A percentile compares a stretch with the other conserved stretches of the same genome.
phyloP scores from a whole-genome alignment of 2,329 filamentous ascomycete species.

The Pseudogymnoascus sp. region DNA sequence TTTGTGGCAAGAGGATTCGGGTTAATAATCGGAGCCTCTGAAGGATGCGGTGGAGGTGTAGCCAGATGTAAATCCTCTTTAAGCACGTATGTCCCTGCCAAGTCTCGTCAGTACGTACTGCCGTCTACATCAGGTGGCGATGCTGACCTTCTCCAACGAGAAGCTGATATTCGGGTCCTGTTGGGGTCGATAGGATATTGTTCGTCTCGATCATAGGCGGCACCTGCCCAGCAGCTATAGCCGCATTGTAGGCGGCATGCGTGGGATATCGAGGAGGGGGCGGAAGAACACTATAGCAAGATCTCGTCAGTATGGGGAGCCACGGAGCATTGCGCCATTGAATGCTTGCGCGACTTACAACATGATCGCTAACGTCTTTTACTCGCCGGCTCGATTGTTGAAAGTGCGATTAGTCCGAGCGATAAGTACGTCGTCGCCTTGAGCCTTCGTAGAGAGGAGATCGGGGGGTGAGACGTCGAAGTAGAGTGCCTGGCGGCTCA shows the following conservation, averaged over 20 bases:
- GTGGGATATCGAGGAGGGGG: slow-evolving; percentile 81
- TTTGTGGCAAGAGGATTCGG: slow-evolving; percentile 86
- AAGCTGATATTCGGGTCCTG: slow-evolving; percentile 78
- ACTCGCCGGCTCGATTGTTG: not conserved
- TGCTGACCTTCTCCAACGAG: slow-evolving; percentile 80
- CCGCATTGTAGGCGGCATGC: slow-evolving; percentile 64
- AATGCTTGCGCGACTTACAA: slow-evolving; percentile 5
- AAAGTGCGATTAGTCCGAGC: not conserved
- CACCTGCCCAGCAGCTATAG: slow-evolving; percentile 59
- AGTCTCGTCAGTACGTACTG: slow-evolving; percentile 7
- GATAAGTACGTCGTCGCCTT: not conserved
- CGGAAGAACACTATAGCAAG: slow-evolving; percentile 58
- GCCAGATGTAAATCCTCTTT: slow-evolving; percentile 88
- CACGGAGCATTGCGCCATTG: not conserved
- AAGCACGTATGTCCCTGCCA: slow-evolving; percentile 74
- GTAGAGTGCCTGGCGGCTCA: slow-evolving; percentile 3
- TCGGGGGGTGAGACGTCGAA: not conserved
- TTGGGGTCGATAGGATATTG: slow-evolving; percentile 75
- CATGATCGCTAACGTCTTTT: not conserved
- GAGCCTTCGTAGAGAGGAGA: not conserved
- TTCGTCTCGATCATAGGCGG: slow-evolving; percentile 86
- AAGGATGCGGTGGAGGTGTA: slow-evolving; percentile 90
- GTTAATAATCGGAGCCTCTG: slow-evolving; percentile 78
- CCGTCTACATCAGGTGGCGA: not conserved
- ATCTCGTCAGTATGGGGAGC: not conserved